These are phyloP conservation scores for Boletellus ananas DNA, from an alignment of 768 basidiomycete genomes.

Conservation along the genomic window DNA sequence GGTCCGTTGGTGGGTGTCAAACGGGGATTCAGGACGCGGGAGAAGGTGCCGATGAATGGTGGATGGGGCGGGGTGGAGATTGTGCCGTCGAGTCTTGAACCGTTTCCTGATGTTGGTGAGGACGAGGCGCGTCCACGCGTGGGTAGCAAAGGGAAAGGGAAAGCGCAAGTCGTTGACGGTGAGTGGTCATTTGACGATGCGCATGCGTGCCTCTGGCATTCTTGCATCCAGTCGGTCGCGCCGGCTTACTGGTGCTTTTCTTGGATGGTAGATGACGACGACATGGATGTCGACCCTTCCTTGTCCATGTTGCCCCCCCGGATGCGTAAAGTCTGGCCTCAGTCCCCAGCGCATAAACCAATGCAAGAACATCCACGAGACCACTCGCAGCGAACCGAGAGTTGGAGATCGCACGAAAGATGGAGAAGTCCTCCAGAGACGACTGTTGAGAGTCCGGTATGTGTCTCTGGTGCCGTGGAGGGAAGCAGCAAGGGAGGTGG, in stretches of 20 bases:
- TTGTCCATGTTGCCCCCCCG: constrained; percentile 50
- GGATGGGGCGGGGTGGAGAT: constrained; percentile 66
- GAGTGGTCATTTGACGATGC: constrained; percentile 8
- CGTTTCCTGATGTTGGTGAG: constrained; percentile 12
- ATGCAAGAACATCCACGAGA: constrained; percentile 3
- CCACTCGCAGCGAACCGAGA: background rate
- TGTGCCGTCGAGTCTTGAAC: constrained; percentile 30
- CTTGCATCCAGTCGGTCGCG: background rate
- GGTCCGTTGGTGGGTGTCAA: constrained; percentile 61
- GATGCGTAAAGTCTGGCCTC: constrained; percentile 51
- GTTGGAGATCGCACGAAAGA: constrained; percentile 17
- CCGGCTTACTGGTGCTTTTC: background rate
- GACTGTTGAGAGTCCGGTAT: constrained; percentile 21
- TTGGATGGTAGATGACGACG: constrained; percentile 3
- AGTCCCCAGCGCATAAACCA: constrained; percentile 4
- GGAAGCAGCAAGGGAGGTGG: background rate
- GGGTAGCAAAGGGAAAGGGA: constrained; percentile 18
- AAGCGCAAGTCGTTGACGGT: constrained; percentile 19
- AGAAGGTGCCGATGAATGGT: constrained; percentile 51
- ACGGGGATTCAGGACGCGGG: constrained; percentile 61
- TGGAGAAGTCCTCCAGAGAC: constrained; percentile 18
- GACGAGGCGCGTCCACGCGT: constrained; percentile 5
- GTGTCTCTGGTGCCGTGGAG: constrained; percentile 7
- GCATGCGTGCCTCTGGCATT: background rate
- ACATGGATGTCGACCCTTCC: constrained; percentile 16